phyloP scores from a whole-genome alignment of 169 alveolate species.

The Plasmodium relictum region DNA sequence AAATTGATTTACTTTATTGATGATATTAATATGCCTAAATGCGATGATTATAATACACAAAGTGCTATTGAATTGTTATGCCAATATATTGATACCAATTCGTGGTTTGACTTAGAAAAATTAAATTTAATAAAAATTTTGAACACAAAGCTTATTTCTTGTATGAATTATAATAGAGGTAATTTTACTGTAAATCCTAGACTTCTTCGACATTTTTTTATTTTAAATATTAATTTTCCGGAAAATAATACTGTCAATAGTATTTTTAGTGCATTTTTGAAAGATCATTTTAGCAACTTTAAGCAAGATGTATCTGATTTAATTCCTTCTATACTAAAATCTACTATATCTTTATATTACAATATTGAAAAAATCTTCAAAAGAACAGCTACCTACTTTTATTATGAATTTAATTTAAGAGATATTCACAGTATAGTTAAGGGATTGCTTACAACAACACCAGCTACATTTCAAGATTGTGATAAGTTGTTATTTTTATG shows the following conservation, averaged over 20 bases:
- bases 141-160: conserved; percentile 93
- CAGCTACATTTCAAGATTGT: conserved; percentile 90
- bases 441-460: conserved; percentile 94
- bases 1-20: conserved; percentile 95
- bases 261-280: conserved; percentile 94
- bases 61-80: conserved; percentile 94
- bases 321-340: conserved; percentile 92
- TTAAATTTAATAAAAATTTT: conserved; percentile 94
- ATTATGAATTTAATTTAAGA: conserved; percentile 96
- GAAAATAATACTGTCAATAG: conserved; percentile 93
- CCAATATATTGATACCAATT: conserved; percentile 94
- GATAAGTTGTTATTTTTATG: conserved; percentile 94
- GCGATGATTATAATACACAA: conserved; percentile 96
- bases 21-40: conserved; percentile 96
- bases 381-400: conserved; percentile 97
- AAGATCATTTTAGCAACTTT: conserved; percentile 92
- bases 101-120: conserved; percentile 93
- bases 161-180: conserved; percentile 97
- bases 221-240: conserved; percentile 95
- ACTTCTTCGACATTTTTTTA: conserved; percentile 96
- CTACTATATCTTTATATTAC: conserved; percentile 92
- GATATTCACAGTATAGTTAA: conserved; percentile 95
- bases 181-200: conserved; percentile 95
- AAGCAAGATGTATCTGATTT: conserved; percentile 92
- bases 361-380: conserved; percentile 93